phyloP scores from a whole-genome alignment of 2,329 filamentous ascomycete species.

The Hypoxylon sp. region DNA sequence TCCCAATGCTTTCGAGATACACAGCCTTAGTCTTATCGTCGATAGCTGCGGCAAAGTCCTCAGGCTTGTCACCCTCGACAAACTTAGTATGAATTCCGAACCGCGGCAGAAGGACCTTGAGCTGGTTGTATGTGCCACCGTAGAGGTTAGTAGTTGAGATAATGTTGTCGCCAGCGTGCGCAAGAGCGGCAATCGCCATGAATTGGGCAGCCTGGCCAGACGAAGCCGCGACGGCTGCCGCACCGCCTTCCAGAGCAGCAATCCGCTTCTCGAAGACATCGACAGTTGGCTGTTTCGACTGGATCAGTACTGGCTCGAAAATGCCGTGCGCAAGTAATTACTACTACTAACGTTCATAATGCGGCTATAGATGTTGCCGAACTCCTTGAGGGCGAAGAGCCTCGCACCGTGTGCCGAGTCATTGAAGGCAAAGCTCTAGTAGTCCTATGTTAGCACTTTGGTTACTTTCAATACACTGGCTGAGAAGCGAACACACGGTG shows the following conservation, averaged over 20 bases:
- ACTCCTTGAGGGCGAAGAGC: slow-evolving; percentile 96
- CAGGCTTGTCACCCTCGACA: slow-evolving; percentile 81
- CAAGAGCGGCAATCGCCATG: slow-evolving; percentile 87
- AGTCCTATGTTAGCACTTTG: slow-evolving; percentile 16
- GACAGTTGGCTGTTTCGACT: slow-evolving; percentile 76
- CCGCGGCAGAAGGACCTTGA: slow-evolving; percentile 91
- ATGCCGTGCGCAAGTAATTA: not conserved
- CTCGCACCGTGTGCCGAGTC: slow-evolving; percentile 95
- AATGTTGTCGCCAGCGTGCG: slow-evolving; percentile 91
- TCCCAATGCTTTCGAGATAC: slow-evolving; percentile 92
- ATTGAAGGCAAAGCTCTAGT: slow-evolving; percentile 89
- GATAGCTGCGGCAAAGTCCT: slow-evolving; percentile 84
- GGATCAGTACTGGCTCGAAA: slow-evolving; percentile 7
- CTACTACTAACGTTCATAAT: slow-evolving; percentile 84
- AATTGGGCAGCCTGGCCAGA: slow-evolving; percentile 95
- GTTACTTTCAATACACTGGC: not conserved
- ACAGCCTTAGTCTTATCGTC: slow-evolving; percentile 95
- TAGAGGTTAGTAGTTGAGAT: slow-evolving; percentile 91
- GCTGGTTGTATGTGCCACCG: slow-evolving; percentile 96
- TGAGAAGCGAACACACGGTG: slow-evolving; percentile 61
- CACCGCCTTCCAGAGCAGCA: slow-evolving; percentile 93
- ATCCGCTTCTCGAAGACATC: slow-evolving; percentile 98
- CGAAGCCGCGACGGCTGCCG: slow-evolving; percentile 84
- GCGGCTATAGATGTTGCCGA: slow-evolving; percentile 97
- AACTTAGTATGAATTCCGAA: slow-evolving; percentile 91